These are phyloP conservation scores for Phytophthora niederhauseri DNA, from an alignment of 352 stramenopile genomes.

Conservation along the genomic window DNA sequence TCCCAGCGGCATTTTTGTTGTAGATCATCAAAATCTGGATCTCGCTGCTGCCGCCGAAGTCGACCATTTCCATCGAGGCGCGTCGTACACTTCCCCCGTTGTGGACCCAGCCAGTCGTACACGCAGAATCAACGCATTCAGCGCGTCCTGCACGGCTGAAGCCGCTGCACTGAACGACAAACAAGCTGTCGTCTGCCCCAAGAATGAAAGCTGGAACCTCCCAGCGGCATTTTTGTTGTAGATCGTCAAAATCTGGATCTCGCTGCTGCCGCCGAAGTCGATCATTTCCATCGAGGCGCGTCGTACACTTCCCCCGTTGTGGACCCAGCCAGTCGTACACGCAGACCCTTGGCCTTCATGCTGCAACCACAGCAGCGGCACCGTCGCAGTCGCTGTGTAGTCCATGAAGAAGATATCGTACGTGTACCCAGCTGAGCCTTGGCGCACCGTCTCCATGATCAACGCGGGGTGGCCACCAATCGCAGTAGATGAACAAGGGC, in stretches of 20 bases:
- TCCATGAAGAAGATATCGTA: conserved; percentile 86
- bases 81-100: conserved; percentile 52
- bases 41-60: conserved; percentile 64
- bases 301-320: conserved; percentile 48
- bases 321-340: conserved; percentile 25
- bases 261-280: conserved; percentile 58
- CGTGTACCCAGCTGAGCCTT: conserved; percentile 58
- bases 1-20: conserved; percentile 22
- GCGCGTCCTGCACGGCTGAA: conserved; percentile 27
- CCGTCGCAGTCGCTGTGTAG: conserved; percentile 36
- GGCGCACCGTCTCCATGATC: conserved; percentile 69
- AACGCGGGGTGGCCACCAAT: conserved; percentile 57
- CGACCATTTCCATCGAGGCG: conserved; percentile 45
- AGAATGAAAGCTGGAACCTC: conserved; percentile 61
- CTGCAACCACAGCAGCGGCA: conserved; percentile 39
- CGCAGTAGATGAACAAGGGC: conserved; percentile 38
- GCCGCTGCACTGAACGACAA: conserved; percentile 41
- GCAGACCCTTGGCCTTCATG: conserved; percentile 31
- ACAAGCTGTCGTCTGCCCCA: conserved; percentile 40
- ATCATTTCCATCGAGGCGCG: conserved; percentile 52
- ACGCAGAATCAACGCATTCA: conserved; percentile 41
- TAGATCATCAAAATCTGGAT: conserved; percentile 60
- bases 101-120: conserved; percentile 33
- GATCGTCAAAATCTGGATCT: conserved; percentile 63
- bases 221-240: conserved; percentile 27